Conservation (phyloP, 2,329 filamentous ascomycete genomes). For the Allantophomopsis lycopodina region DNA sequence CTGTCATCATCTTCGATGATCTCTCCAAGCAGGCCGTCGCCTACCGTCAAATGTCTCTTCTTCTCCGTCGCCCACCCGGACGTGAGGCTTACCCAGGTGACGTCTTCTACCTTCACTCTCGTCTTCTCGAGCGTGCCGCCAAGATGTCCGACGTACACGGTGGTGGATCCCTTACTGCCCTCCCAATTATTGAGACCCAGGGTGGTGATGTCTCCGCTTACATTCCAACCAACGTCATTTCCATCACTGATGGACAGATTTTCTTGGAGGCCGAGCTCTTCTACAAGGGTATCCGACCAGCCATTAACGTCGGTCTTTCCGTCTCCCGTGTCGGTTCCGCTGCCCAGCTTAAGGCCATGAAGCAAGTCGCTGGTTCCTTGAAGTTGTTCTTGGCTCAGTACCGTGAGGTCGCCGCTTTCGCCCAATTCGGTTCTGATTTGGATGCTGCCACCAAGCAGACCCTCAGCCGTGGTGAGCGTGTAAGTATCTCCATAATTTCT, state of each 20-base stretch:
- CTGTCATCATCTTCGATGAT: slow-evolving; percentile 87
- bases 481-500: slow-evolving; percentile 31
- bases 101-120: slow-evolving; percentile 98
- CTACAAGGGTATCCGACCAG: slow-evolving; percentile 99
- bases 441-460: slow-evolving; percentile 99
- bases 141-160: slow-evolving; percentile 97
- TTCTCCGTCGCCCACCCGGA: slow-evolving; percentile 93
- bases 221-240: slow-evolving; percentile 99
- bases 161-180: slow-evolving; percentile 91
- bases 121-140: slow-evolving; percentile 97
- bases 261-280: slow-evolving; percentile 99
- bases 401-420: slow-evolving; percentile 99
- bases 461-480: slow-evolving; percentile 93
- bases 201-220: slow-evolving; percentile 99
- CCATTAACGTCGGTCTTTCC: slow-evolving; percentile 99
- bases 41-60: slow-evolving; percentile 97
- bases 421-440: slow-evolving; percentile 99
- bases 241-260: slow-evolving; percentile 98
- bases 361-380: slow-evolving; percentile 98
- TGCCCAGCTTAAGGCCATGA: slow-evolving; percentile 99
- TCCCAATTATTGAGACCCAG: slow-evolving; percentile 98
- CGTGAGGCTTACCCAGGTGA: slow-evolving; percentile 99
- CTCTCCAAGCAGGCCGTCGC: slow-evolving; percentile 95
- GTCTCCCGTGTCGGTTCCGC: slow-evolving; percentile 99
- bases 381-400: slow-evolving; percentile 99